Evolutionary conservation across 2,329 filamentous ascomycete genomes (phyloP), one percentile per base, ranked within the genome.

Genomic region (Cladorrhinum sp.): DNA sequence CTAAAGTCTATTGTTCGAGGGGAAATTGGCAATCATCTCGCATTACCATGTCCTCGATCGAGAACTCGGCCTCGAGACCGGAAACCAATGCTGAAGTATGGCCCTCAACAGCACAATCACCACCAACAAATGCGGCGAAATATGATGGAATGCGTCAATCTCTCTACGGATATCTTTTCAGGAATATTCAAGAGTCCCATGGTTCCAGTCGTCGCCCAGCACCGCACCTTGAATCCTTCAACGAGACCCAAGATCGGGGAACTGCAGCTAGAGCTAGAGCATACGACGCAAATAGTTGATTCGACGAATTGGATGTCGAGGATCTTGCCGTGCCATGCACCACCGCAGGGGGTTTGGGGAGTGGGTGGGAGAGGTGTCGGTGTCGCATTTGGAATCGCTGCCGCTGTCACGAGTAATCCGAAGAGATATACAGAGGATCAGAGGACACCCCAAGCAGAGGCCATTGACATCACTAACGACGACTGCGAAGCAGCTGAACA

Each of bases 251-350:
- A 56, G 53, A 56, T 56, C 53, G 53, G 38, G 53, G 53, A 49
- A 45, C 24, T 56, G 57, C 57, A 58, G 55, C 58, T 41, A 58
- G 50, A 38, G 16, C 57, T 22, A 25, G 20, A 22, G 25, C 45
- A 58, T 62, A 52, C 51, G 9, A 60, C 57, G 13, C 55, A 36
- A 16, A n/a, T 20, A 25, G 16, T 32, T 16, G 38, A 16, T 29
- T 52, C 45, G 41, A 29, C 61, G 58, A 62, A 62, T 62, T 12
- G 51, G 51, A 18, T n/a, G 48, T 4, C 32, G 2, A 48, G 55
- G 51, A 55, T 45, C 50, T 60, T 60, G 13, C 58, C 55, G 48
- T 57, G 29, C 32, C 22, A 23, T 36, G 20, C 52, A 38, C 16
- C 13, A n/a, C 29, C 20, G 52, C 52, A 55, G 52, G 52, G 52